A percentile compares a stretch with the other conserved stretches of the same genome.
These are phyloP conservation scores for Lasiosphaeria ovina DNA, from an alignment of 495 filamentous ascomycete species.

Conservation along the genomic window DNA sequence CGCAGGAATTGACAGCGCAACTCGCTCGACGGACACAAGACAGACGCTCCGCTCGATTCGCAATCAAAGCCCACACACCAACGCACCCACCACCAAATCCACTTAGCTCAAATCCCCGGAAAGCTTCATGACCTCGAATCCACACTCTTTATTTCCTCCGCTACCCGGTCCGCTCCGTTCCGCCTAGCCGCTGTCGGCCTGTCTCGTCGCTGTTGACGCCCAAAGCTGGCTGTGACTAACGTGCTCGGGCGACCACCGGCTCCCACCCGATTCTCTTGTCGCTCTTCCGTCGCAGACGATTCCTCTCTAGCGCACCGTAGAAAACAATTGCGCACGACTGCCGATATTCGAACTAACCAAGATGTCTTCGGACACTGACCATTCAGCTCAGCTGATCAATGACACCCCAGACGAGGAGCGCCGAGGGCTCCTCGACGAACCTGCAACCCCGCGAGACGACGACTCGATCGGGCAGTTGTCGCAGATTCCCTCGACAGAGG, in stretches of 20 bases:
- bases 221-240: background rate
- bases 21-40: too few relatives aligned
- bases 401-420: slow-evolving; percentile 30
- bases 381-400: slow-evolving; percentile 26
- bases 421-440: slow-evolving; percentile 27
- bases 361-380: slow-evolving; percentile 27
- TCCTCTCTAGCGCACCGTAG: too few relatives aligned
- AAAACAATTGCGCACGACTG: too few relatives aligned
- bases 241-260: background rate
- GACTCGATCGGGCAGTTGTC: slow-evolving; percentile 32
- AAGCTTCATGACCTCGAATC: background rate
- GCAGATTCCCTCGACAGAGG: slow-evolving; percentile 46
- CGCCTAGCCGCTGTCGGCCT: background rate
- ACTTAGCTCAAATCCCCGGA: background rate
- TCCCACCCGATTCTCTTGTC: too few relatives aligned
- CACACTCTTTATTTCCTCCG: background rate
- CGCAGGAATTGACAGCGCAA: slow-evolving; percentile 8
- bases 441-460: slow-evolving; percentile 40
- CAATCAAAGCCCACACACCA: background rate
- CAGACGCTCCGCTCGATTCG: background rate
- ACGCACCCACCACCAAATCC: background rate
- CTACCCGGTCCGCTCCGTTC: background rate
- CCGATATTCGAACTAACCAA: too few relatives aligned
- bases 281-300: too few relatives aligned
- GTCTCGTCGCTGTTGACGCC: too few relatives aligned